These are phyloP conservation scores for Globisporangium barbulae DNA, from an alignment of 352 stramenopile species.

Conservation along the genomic window DNA sequence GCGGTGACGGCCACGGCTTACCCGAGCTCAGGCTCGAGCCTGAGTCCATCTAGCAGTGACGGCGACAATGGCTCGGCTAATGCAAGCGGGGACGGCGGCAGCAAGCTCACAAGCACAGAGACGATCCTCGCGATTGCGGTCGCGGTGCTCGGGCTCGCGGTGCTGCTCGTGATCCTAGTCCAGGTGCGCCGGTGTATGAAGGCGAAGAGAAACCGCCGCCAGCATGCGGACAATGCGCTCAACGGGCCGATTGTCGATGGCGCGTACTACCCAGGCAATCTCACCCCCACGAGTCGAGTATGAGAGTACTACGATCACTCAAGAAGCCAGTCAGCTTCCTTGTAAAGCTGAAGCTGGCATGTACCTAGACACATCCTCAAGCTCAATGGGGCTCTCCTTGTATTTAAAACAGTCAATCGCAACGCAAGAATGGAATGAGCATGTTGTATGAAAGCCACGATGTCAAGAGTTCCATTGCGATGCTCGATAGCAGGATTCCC, in stretches of 20 bases:
- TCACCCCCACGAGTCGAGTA: conserved; percentile 9
- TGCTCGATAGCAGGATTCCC: background rate
- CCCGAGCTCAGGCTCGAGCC: conserved; percentile 6
- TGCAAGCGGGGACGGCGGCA: background rate
- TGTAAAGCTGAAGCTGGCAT: background rate
- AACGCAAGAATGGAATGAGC: too few relatives aligned
- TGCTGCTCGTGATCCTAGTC: conserved; percentile 26
- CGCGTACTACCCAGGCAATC: conserved; percentile 16
- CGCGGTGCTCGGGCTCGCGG: conserved; percentile 1
- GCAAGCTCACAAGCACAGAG: conserved; percentile 7
- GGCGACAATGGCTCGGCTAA: conserved; percentile 1
- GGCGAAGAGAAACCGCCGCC: background rate
- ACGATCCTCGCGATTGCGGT: conserved; percentile 3
- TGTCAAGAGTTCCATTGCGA: background rate
- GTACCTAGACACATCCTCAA: background rate
- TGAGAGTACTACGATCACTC: background rate
- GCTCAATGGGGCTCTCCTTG: background rate
- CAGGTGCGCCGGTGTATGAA: conserved; percentile 5
- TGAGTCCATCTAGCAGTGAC: background rate
- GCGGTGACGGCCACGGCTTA: background rate
- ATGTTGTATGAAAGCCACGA: too few relatives aligned
- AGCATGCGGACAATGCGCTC: background rate
- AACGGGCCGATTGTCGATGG: background rate
- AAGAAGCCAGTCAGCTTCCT: background rate
- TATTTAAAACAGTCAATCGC: background rate